Evolutionary conservation across 805 yeast species (phyloP), one percentile per base, ranked within the genome.

Genomic region (Sporopachydermia quercuum): DNA sequence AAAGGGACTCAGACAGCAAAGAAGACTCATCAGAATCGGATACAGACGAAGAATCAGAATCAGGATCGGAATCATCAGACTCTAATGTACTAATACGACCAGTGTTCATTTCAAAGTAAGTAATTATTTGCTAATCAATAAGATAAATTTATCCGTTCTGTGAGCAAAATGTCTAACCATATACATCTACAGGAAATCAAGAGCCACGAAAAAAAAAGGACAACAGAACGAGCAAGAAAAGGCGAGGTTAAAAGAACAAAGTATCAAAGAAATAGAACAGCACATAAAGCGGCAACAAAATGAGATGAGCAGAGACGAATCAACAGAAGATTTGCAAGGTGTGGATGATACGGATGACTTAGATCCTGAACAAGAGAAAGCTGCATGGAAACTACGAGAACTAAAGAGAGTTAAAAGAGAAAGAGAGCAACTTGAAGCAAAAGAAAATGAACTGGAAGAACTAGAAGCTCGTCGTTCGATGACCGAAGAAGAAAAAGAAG

Each of bases 331-430:
- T 8, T 40, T 48, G 15, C 55, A 51, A 2, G 62, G 49, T 0
- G 49, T 71, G 0, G 81, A 76, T 46, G 86, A 78, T 47, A 69
- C 78, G 0, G 83, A 78, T 47, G 74, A 67, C 27, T 33, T 69
- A 3, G 75, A 75, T 42, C 74, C 78, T 0, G 70, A 62, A 39
- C 51, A 43, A 4, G 78, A 73, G 46, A 45, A 47, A 16, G 50
- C 47, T 3, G 60, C 52, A 2, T 70, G 75, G 75, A 52, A 54
- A 40, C 39, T 40, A 35, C 58, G 75, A 1, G 71, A 70, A 40
- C 47, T 45, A 35, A 44, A 41, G 11, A 53, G 75, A 15, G 40
- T 59, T 39, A 45, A 50, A 30, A 58, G 75, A 8, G 74, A 69
- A 37, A 44, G 58, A 8, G 50, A 51, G 13, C 38, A 44, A 16